Evolutionary conservation across 495 filamentous ascomycete species (phyloP).

Genomic region (Neurospora intermedia): DNA sequence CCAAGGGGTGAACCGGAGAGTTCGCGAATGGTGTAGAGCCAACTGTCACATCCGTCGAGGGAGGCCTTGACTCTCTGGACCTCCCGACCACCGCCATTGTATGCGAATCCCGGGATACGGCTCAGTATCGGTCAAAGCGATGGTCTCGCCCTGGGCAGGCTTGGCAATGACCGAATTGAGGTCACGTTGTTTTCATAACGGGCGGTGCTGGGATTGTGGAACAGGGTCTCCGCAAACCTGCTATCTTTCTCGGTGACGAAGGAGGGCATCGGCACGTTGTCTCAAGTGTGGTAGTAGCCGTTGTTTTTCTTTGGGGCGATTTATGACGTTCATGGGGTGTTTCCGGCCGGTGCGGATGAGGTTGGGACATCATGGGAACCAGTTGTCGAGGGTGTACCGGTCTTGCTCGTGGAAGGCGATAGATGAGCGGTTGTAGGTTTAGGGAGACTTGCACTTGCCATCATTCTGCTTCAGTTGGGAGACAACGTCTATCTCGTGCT

Average conservation of each 20-base stretch:
- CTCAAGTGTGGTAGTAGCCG: constrained; percentile 11
- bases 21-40: constrained; percentile 3
- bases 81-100: constrained; percentile 5
- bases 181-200: constrained; percentile 2
- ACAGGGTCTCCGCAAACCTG: constrained; percentile 1
- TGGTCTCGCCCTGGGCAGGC: constrained; percentile 4
- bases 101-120: constrained; percentile 4
- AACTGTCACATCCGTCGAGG: neutral
- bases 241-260: constrained; percentile 5
- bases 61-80: constrained; percentile 10
- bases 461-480: constrained; percentile 5
- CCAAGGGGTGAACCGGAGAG: constrained; percentile 5
- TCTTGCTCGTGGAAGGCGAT: constrained; percentile 13
- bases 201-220: constrained; percentile 3
- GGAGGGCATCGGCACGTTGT: constrained; percentile 5
- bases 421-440: constrained; percentile 10
- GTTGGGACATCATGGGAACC: constrained; percentile 6
- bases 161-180: constrained; percentile 4
- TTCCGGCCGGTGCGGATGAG: constrained; percentile 8
- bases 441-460: constrained; percentile 3
- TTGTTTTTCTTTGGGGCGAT: constrained; percentile 3
- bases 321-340: constrained; percentile 9
- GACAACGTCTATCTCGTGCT: neutral
- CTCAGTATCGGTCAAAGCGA: neutral
- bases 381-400: constrained; percentile 14